These are phyloP conservation scores for Penicillium roqueforti DNA, from an alignment of 495 filamentous ascomycete genomes.

Conservation along the genomic window DNA sequence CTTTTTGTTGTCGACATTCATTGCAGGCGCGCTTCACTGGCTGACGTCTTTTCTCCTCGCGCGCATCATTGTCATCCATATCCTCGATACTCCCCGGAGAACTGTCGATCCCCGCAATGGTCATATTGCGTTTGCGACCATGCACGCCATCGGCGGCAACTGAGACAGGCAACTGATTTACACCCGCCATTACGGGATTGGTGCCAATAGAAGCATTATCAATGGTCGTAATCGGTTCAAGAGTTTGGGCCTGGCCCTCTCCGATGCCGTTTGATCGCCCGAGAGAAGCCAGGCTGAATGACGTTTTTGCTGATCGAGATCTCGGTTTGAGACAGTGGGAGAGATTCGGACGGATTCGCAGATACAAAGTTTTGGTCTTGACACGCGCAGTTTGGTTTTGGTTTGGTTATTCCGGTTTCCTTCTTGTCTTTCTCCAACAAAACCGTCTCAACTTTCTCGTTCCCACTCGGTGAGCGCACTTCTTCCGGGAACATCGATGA, in stretches of 20 bases:
- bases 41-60: slow-evolving; percentile 60
- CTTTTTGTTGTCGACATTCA: slow-evolving; percentile 94
- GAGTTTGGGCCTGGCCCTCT: slow-evolving; percentile 31
- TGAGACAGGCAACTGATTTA: slow-evolving; percentile 35
- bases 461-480: slow-evolving; percentile 3
- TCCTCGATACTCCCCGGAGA: slow-evolving; percentile 69
- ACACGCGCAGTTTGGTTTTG: background rate
- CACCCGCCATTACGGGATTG: slow-evolving; percentile 44
- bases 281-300: slow-evolving; percentile 43
- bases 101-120: slow-evolving; percentile 54
- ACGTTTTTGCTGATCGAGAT: slow-evolving; percentile 13
- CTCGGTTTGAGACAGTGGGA: slow-evolving; percentile 1
- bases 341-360: background rate
- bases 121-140: slow-evolving; percentile 45
- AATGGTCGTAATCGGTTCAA: slow-evolving; percentile 23
- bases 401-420: background rate
- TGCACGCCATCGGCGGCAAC: slow-evolving; percentile 33
- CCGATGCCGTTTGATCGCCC: slow-evolving; percentile 36
- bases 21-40: slow-evolving; percentile 89
- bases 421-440: slow-evolving; percentile 6
- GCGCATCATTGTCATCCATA: slow-evolving; percentile 54
- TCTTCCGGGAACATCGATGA: slow-evolving; percentile 1
- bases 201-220: slow-evolving; percentile 41
- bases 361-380: background rate
- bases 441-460: slow-evolving; percentile 5